phyloP scores from a whole-genome alignment of 192 early-diverging fungal species.

The Backusella psychrophila region DNA sequence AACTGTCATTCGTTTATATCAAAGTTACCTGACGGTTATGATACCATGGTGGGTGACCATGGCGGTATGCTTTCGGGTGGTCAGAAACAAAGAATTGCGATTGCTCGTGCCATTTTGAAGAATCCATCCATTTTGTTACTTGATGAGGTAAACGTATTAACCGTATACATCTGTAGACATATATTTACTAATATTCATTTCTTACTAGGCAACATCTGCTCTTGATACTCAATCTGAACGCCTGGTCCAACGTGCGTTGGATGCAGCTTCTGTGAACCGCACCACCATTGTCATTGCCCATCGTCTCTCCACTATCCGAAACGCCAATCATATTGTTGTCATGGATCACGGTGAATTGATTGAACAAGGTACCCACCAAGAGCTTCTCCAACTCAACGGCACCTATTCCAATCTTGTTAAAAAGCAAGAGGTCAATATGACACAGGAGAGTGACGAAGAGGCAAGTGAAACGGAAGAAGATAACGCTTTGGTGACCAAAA shows the following conservation, averaged over 20 bases:
- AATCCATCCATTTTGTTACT: conserved; percentile 80
- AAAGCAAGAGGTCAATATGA: conserved; percentile 56
- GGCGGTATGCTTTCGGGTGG: conserved; percentile 77
- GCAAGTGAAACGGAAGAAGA: not conserved
- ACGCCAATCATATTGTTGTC: conserved; percentile 86
- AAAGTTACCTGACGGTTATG: conserved; percentile 77
- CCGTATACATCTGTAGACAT: too few species aligned
- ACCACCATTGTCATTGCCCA: conserved; percentile 91
- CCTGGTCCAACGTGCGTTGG: conserved; percentile 79
- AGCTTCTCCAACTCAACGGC: conserved; percentile 60
- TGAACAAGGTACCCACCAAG: conserved; percentile 77
- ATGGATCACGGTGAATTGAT: conserved; percentile 65
- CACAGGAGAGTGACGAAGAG: not conserved
- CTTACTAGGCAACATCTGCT: conserved; percentile 65
- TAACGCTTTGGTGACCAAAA: not conserved
- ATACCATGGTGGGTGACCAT: conserved; percentile 81
- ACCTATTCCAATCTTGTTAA: conserved; percentile 62
- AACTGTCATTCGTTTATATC: conserved; percentile 83
- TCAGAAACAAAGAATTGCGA: conserved; percentile 94
- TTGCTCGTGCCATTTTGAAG: conserved; percentile 87
- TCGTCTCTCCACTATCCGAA: conserved; percentile 85
- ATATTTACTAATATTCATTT: too few species aligned
- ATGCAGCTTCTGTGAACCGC: conserved; percentile 65
- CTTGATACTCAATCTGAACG: conserved; percentile 78
- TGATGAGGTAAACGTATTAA: conserved; percentile 76